Evolutionary conservation across 176 grass and related monocot species (phyloP).

Genomic region (Oryza coarctata): DNA sequence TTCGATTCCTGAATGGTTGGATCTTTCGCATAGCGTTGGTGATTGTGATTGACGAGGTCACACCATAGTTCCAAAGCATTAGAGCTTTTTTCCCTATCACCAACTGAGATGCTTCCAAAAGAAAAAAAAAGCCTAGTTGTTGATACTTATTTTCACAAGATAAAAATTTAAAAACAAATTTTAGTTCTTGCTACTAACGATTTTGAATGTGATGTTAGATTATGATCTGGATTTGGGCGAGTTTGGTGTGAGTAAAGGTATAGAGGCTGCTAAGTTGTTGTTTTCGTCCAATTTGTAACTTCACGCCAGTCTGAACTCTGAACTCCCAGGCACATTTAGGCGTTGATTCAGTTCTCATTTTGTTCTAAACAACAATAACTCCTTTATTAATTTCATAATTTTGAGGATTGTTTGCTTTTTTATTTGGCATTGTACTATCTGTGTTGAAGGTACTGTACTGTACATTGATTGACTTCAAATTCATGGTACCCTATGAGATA

Average conservation of each 20-base stretch:
- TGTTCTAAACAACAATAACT: neutral
- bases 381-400: neutral
- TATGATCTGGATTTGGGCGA: slow-evolving; percentile 6
- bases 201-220: neutral
- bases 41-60: slow-evolving; percentile 16
- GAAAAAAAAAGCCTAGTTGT: neutral
- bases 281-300: neutral
- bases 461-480: neutral
- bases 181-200: neutral
- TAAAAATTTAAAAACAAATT: neutral
- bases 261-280: slow-evolving; percentile 18
- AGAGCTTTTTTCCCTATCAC: neutral
- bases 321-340: neutral
- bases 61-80: slow-evolving; percentile 33
- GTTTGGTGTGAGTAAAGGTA: neutral
- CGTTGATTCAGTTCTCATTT: neutral
- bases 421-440: neutral
- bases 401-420: slow-evolving; percentile 12
- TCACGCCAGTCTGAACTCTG: neutral
- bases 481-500: slow-evolving; percentile 1
- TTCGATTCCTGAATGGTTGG: neutral
- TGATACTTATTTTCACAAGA: neutral
- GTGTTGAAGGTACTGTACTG: neutral
- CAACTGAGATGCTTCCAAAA: neutral
- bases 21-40: neutral